These are phyloP conservation scores for Calocybe gangraenosa DNA, from an alignment of 768 basidiomycete genomes.

Conservation along the genomic window DNA sequence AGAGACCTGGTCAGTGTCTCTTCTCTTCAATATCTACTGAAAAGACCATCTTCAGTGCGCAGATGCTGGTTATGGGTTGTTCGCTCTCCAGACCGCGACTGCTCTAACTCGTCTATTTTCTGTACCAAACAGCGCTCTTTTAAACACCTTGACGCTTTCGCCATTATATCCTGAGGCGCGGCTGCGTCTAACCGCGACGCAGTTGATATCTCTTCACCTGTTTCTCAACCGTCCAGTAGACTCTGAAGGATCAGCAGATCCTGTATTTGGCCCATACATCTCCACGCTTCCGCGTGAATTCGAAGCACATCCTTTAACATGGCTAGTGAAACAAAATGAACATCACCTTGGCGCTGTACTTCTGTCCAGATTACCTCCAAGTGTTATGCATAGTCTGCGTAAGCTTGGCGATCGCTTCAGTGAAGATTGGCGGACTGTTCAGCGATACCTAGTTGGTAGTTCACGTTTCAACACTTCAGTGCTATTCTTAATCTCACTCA, in stretches of 20 bases:
- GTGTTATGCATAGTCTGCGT: conserved; percentile 35
- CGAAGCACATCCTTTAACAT: conserved; percentile 77
- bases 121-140: conserved; percentile 63
- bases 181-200: conserved; percentile 53
- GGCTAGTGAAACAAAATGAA: conserved; percentile 40
- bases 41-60: too few species aligned
- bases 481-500: too few species aligned
- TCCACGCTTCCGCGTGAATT: conserved; percentile 73
- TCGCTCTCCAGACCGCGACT: conserved; percentile 38
- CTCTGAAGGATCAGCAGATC: conserved; percentile 43
- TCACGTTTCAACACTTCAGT: neutral
- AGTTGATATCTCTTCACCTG: conserved; percentile 80
- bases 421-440: conserved; percentile 55
- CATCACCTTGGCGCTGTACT: conserved; percentile 23
- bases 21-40: conserved; percentile 2
- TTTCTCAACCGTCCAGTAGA: conserved; percentile 54
- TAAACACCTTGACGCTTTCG: conserved; percentile 70
- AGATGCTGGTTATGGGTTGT: conserved; percentile 74
- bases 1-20: conserved; percentile 43
- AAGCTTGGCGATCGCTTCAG: conserved; percentile 44
- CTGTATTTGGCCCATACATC: conserved; percentile 72
- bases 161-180: conserved; percentile 46
- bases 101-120: conserved; percentile 59
- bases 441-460: conserved; percentile 49
- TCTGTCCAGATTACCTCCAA: conserved; percentile 45